phyloP scores from a whole-genome alignment of 2,329 filamentous ascomycete genomes.

The Pseudogymnoascus sp. region DNA sequence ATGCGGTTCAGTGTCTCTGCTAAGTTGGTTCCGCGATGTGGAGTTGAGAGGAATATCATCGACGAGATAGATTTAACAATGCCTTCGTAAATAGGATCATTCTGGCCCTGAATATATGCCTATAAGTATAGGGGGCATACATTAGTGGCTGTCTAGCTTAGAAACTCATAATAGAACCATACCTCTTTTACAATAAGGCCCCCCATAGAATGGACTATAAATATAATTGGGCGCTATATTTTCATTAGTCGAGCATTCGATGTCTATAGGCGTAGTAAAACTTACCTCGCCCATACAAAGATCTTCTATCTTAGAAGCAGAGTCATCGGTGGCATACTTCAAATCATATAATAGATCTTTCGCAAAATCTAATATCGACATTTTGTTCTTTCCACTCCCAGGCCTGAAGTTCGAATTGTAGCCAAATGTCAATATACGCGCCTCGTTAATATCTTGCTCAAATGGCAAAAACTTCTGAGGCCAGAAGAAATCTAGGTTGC shows the following conservation, averaged over 20 bases:
- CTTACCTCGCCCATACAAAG: slow-evolving; percentile 12
- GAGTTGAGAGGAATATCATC: slow-evolving; percentile 36
- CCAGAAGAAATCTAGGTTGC: slow-evolving; percentile 30
- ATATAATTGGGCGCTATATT: slow-evolving; percentile 29
- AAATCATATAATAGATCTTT: slow-evolving; percentile 24
- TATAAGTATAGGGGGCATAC: not conserved
- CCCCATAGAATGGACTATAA: slow-evolving; percentile 40
- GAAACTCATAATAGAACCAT: not conserved
- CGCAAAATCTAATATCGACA: slow-evolving; percentile 24
- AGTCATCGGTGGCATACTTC: slow-evolving; percentile 17
- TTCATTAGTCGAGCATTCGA: no score
- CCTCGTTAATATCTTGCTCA: slow-evolving; percentile 27
- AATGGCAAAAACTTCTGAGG: slow-evolving; percentile 29
- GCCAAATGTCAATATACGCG: slow-evolving; percentile 31
- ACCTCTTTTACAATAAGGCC: slow-evolving; percentile 31
- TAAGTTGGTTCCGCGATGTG: slow-evolving; percentile 35
- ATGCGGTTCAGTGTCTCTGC: slow-evolving; percentile 32
- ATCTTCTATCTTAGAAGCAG: not conserved
- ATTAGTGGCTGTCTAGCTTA: not conserved
- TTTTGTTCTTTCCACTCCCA: not conserved
- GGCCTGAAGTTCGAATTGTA: slow-evolving; percentile 20
- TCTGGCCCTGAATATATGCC: slow-evolving; percentile 17
- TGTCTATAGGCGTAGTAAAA: no score
- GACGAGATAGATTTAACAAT: slow-evolving; percentile 28
- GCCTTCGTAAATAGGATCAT: slow-evolving; percentile 24